Conservation (phyloP, 2,329 filamentous ascomycete genomes). For the Ophiocordyceps polyrhachis-furcata region DNA sequence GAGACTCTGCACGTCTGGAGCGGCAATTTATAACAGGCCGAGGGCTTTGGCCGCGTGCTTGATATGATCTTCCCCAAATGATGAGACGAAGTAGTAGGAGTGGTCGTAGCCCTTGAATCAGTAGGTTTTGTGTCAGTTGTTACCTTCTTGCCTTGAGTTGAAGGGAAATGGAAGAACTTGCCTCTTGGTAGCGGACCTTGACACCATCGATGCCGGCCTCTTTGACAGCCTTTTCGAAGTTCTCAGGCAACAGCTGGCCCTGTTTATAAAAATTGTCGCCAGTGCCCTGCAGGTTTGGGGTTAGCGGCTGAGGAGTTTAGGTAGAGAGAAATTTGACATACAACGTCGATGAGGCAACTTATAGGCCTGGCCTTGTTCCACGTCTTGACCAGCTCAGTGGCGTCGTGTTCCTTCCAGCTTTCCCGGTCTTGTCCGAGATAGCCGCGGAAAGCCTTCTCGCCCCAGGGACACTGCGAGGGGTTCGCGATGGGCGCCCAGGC, state of each 20-base stretch:
- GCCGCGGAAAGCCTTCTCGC: conserved; percentile 81
- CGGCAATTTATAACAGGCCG: conserved; percentile 11
- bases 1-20: too few species aligned
- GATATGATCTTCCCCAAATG: conserved; percentile 78
- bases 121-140: background rate
- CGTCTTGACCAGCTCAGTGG: conserved; percentile 67
- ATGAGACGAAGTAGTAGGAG: conserved; percentile 91
- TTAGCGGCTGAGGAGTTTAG: background rate
- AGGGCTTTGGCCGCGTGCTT: conserved; percentile 81
- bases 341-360: conserved; percentile 73
- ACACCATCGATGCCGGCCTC: conserved; percentile 56
- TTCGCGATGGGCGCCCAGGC: conserved; percentile 86
- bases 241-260: conserved; percentile 82
- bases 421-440: conserved; percentile 66
- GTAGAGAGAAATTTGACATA: conserved; percentile 25
- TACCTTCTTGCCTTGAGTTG: too few species aligned
- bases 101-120: conserved; percentile 63
- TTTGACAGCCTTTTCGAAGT: conserved; percentile 64
- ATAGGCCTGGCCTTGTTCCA: conserved; percentile 50
- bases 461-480: conserved; percentile 75
- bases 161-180: too few species aligned
- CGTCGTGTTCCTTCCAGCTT: conserved; percentile 78
- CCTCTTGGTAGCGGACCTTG: conserved; percentile 64
- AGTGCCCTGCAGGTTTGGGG: conserved; percentile 41
- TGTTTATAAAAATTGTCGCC: conserved; percentile 96